Evolutionary conservation across 345 rosid genomes (phyloP).

Genomic region (Pseudoturritis turrita): DNA sequence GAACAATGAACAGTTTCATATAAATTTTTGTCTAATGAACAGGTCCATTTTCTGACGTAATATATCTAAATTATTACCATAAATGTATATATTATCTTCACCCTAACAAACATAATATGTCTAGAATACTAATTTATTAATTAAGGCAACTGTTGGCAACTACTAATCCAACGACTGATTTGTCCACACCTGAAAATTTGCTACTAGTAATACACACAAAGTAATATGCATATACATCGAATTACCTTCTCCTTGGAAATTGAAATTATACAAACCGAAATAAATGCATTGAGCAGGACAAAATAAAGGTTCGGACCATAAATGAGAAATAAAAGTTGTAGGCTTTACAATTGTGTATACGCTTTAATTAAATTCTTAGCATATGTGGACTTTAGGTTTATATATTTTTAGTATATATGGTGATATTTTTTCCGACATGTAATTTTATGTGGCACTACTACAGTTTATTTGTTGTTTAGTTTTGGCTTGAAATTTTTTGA

Average conservation of each 20-base stretch:
- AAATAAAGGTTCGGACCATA: slow-evolving; percentile 33
- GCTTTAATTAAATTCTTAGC: slow-evolving; percentile 29
- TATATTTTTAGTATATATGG: slow-evolving; percentile 6
- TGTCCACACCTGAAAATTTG: slow-evolving; percentile 20
- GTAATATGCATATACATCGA: neutral
- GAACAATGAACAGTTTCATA: neutral
- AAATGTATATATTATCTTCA: slow-evolving; percentile 18
- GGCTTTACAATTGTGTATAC: slow-evolving; percentile 33
- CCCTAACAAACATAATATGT: slow-evolving; percentile 15
- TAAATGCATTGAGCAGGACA: slow-evolving; percentile 31
- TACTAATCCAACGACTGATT: slow-evolving; percentile 31
- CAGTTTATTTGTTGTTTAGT: neutral
- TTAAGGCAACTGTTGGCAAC: slow-evolving; percentile 27
- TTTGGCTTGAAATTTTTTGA: neutral
- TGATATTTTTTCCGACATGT: slow-evolving; percentile 20
- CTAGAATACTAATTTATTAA: neutral
- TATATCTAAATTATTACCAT: slow-evolving; percentile 11
- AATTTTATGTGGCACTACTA: slow-evolving; percentile 25
- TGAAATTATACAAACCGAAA: slow-evolving; percentile 7
- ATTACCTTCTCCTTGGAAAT: slow-evolving; percentile 28
- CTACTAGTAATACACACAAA: neutral
- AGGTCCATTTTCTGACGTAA: slow-evolving; percentile 16
- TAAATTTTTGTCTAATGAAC: neutral
- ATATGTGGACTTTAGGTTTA: slow-evolving; percentile 28
- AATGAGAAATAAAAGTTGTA: slow-evolving; percentile 31